Evolutionary conservation across 23 red algal species (phyloP), one percentile per base, ranked within the genome.

Genomic region (Agarophyton chilense): DNA sequence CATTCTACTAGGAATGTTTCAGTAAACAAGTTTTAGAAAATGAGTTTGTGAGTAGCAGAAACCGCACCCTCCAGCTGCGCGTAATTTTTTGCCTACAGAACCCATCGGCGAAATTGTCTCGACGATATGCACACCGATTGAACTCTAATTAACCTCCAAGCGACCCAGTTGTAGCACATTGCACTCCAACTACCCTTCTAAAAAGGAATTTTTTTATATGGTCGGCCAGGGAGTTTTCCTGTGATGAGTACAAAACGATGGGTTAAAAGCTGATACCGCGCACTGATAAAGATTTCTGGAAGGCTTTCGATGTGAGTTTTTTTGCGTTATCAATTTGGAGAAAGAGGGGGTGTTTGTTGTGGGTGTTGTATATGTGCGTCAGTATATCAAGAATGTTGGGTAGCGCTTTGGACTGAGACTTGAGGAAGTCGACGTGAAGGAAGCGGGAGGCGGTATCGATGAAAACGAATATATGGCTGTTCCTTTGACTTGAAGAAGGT

Each of bases 161-260:
- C n/a, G n/a, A n/a, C n/a, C n/a, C n/a, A n/a, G n/a, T n/a, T n/a
- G n/a, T n/a, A n/a, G n/a, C n/a, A n/a, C n/a, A n/a, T n/a, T n/a
- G n/a, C n/a, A n/a, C n/a, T n/a, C n/a, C n/a, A n/a, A n/a, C n/a
- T n/a, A n/a, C n/a, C n/a, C n/a, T n/a, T n/a, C n/a, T n/a, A n/a
- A 61, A 13, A 4, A 80, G 13, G 49, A 50, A 29, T 52, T 35
- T 32, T 21, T 80, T 80, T 2, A 80, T 40, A 16, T 50, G 50
- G 35, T 80, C 51, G 14, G 44, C 77, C 2, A 80, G 36, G 10
- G 51, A 55, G 22, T 80, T 80, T 35, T 61, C 51, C 4, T 80
- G 77, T 10, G 51, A 50, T 10, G 50, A 61, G 44, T 80, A 55
- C 58, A 50, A 14, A 17, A 51, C 36, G 1, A 32, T 80, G 47